Conservation (phyloP, 2,329 filamentous ascomycete genomes). For the Chaetomium strumarium region DNA sequence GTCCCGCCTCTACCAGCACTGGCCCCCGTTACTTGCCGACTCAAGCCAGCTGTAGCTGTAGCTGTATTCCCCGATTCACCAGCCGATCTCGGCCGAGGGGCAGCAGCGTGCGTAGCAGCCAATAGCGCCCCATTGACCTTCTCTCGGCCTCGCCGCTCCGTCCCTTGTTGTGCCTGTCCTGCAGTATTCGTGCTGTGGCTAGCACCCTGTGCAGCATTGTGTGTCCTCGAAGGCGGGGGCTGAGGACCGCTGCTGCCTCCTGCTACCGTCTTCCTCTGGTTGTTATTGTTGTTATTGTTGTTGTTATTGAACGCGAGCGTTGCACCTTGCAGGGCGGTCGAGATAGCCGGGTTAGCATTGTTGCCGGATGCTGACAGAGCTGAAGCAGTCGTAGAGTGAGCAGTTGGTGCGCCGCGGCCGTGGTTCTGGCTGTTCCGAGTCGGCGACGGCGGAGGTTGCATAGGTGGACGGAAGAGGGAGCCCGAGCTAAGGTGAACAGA, state of each 20-base stretch:
- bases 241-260: background rate
- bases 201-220: too few relatives aligned
- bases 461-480: background rate
- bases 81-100: slow-evolving; percentile 20
- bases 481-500: too few relatives aligned
- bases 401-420: slow-evolving; percentile 1
- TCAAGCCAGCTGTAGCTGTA: background rate
- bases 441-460: slow-evolving; percentile 15
- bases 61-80: background rate
- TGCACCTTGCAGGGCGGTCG: slow-evolving; percentile 47
- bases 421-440: slow-evolving; percentile 2
- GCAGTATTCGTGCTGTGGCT: background rate
- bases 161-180: background rate
- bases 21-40: slow-evolving; percentile 13
- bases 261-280: slow-evolving; percentile 10
- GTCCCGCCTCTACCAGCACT: slow-evolving; percentile 20
- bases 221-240: background rate
- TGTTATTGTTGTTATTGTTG: slow-evolving; percentile 8
- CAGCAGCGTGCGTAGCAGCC: slow-evolving; percentile 31
- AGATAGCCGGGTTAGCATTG: slow-evolving; percentile 7
- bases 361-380: background rate
- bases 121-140: slow-evolving; percentile 14
- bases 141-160: background rate
- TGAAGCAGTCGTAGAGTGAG: background rate
- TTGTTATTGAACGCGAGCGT: slow-evolving; percentile 53